phyloP scores from a whole-genome alignment of 257 asterid species.

The Nicotiana obtusifolia region DNA sequence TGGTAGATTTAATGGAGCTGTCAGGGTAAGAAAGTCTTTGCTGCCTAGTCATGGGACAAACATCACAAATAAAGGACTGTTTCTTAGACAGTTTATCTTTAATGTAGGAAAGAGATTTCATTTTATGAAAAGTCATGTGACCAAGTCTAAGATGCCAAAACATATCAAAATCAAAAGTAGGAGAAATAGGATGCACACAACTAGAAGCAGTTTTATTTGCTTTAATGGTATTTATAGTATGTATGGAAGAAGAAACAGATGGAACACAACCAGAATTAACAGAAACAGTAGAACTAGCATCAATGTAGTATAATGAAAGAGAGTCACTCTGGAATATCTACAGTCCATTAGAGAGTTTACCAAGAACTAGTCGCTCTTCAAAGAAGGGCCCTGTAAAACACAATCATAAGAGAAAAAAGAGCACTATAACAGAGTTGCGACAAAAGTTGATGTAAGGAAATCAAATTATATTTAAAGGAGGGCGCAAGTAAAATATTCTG shows the following conservation, averaged over 20 bases:
- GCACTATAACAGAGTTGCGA: not conserved
- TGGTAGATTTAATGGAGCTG: not conserved
- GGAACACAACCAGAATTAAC: too few species aligned
- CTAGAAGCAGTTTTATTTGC: too few species aligned
- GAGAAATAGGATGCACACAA: not conserved
- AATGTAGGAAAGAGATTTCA: not conserved
- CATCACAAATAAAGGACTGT: not conserved
- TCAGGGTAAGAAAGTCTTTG: not conserved
- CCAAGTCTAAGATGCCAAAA: not conserved
- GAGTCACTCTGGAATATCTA: not conserved
- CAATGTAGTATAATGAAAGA: not conserved
- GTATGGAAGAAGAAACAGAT: too few species aligned
- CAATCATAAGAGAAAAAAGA: not conserved
- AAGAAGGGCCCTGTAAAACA: not conserved
- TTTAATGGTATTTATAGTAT: not conserved
- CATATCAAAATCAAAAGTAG: not conserved
- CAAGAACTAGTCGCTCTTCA: not conserved
- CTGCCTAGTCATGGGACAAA: not conserved
- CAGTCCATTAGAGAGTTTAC: not conserved
- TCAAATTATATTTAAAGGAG: not conserved
- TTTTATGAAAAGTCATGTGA: not conserved
- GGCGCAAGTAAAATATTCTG: not conserved
- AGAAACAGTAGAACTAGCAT: too few species aligned
- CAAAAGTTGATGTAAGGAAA: not conserved
- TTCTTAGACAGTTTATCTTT: not conserved